phyloP scores from a whole-genome alignment of 495 filamentous ascomycete species.

The Penicillium chermesinum region DNA sequence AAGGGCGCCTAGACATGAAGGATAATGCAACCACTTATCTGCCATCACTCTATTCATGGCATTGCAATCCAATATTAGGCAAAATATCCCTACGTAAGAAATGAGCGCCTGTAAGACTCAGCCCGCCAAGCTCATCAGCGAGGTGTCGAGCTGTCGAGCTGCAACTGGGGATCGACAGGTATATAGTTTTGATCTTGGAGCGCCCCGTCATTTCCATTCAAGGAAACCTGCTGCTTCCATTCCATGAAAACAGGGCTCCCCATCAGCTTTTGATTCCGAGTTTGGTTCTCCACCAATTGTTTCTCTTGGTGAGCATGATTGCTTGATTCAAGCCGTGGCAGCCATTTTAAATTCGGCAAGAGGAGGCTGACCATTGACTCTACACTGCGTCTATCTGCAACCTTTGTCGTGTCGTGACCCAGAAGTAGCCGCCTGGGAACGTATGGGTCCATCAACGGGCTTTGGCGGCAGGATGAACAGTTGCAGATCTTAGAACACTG shows the following conservation, averaged over 20 bases:
- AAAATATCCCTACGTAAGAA: neutral
- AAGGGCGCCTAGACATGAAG: constrained; percentile 41
- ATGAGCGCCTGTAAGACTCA: neutral
- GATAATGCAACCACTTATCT: neutral
- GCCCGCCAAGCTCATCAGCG: constrained; percentile 5
- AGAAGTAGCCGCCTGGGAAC: constrained; percentile 77
- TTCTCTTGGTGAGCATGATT: constrained; percentile 16
- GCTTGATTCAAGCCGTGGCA: constrained; percentile 51
- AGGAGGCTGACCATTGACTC: constrained; percentile 83
- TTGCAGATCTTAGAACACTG: constrained; percentile 81
- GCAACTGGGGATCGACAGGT: constrained; percentile 49
- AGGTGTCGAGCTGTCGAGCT: constrained; percentile 10
- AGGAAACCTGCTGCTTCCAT: neutral
- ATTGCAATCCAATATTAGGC: neutral
- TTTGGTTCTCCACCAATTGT: neutral
- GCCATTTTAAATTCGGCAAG: constrained; percentile 73
- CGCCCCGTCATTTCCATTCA: neutral
- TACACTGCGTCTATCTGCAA: constrained; percentile 84
- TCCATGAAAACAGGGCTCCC: neutral
- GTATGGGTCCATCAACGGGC: constrained; percentile 60
- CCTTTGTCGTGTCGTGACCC: constrained; percentile 80
- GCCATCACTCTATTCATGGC: neutral
- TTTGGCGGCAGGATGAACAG: constrained; percentile 66
- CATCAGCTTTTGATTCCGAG: neutral
- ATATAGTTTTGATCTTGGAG: constrained; percentile 15